Evolutionary conservation across 495 filamentous ascomycete genomes (phyloP), one percentile per base, ranked within the genome.

Genomic region (Platismatia glauca): DNA sequence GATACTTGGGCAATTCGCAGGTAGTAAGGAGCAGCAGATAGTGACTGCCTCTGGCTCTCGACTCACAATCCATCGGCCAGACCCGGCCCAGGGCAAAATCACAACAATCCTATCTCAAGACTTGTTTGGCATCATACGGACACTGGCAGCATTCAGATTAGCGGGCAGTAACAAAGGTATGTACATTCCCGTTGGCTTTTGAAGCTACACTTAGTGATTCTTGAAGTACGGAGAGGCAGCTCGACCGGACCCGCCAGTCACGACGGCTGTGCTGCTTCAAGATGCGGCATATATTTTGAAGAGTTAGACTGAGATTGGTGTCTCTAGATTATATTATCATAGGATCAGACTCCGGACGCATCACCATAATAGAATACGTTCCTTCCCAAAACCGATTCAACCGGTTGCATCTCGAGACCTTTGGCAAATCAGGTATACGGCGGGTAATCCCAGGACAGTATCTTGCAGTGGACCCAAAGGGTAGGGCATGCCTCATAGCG

Each of bases 161-260:
- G 89, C 95, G 55, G 94, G 95, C 60, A 95, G 90, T 71, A 90
- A 82, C 68, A 98, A 96, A 89, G 94, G 94, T 98, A 87, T 79
- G 92, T 86, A 60, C 64, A 60, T 66, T 64, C 67, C 67, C 67
- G 67, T 68, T 70, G 67, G 71, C 74, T 72, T 78, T 75, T 77
- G 76, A 80, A 82, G 84, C 81, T 83, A 82, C 89, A 85, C 81
- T 85, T 95, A 95, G 90, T 96, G 91, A 96, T 89, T 88, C 84
- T 84, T 86, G 78, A 89, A 90, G 85, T 80, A 82, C 79, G 76
- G 76, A 73, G 77, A 69, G 74, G 75, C 74, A 79, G 78, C 76
- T 77, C 71, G 74, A 78, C 74, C 71, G 37, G 38, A 68, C 66
- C 68, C 62, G 52, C 6, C 31, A 24, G 31, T 24, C 55, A 57